Evolutionary conservation across 2,329 filamentous ascomycete genomes (phyloP).

Genomic region (Alternaria solani): DNA sequence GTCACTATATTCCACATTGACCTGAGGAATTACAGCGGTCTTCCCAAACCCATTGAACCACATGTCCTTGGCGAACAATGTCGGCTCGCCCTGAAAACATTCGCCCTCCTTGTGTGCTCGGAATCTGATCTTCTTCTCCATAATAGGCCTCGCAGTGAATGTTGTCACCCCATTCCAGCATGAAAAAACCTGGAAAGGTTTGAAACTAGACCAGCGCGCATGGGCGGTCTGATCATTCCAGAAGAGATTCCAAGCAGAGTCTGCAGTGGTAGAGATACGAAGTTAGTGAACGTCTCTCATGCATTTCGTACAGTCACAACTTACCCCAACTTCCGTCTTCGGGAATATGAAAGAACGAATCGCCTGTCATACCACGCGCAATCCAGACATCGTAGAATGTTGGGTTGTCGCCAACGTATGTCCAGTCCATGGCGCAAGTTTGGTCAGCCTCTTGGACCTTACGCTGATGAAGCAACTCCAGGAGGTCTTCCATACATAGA

Average conservation of each 20-base stretch:
- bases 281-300: too few species aligned
- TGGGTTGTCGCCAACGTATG: slow-evolving; percentile 53
- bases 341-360: slow-evolving; percentile 65
- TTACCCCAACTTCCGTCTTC: slow-evolving; percentile 57
- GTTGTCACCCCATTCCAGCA: slow-evolving; percentile 68
- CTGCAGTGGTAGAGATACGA: too few species aligned
- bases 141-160: slow-evolving; percentile 59
- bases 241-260: slow-evolving; percentile 51
- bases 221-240: slow-evolving; percentile 57
- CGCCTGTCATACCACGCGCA: slow-evolving; percentile 61
- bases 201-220: slow-evolving; percentile 43
- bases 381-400: slow-evolving; percentile 68
- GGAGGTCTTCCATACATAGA: slow-evolving; percentile 59
- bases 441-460: slow-evolving; percentile 60
- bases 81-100: slow-evolving; percentile 64
- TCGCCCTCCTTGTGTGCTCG: slow-evolving; percentile 54
- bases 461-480: slow-evolving; percentile 64
- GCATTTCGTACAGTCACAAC: too few species aligned
- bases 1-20: slow-evolving; percentile 65
- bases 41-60: slow-evolving; percentile 54
- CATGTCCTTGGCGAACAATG: slow-evolving; percentile 65
- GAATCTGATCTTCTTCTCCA: slow-evolving; percentile 57
- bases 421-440: slow-evolving; percentile 69
- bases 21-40: slow-evolving; percentile 64
- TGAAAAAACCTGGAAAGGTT: slow-evolving; percentile 67